Base-by-base conservation (phyloP, 2,329 filamentous ascomycete genomes). In the Pseudogymnoascus sp. region DNA sequence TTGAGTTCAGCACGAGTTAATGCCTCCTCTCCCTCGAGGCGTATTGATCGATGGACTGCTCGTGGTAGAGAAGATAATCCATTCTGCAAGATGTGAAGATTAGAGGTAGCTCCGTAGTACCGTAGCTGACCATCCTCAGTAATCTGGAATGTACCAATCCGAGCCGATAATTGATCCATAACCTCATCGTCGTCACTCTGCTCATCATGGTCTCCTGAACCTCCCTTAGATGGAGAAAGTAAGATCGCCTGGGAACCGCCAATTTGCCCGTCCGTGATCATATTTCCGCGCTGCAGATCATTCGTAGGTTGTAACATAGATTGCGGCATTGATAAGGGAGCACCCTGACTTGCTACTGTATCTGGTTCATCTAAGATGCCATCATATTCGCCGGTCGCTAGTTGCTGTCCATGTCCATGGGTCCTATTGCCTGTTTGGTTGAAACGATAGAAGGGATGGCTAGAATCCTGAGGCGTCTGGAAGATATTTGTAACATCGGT, bases 101-200 rank as follows among this genome's bases (percentile, higher is more conserved):
- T 66, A 42, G 44, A 60, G 4, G 65, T 66, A 37, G 65, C 61
- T 14, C 65, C 65, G 62, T 60, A 66, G 44, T 64, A 66, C 28
- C 65, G 65, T 23, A 64, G 28, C 50, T 66, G 63, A 21, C 65
- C 65, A 59, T 65, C 65, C 44, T 62, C 62, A n/a, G 63, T 60
- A 37, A 66, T 60, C 35, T 66, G 64, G 12, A 66, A 59, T 33
- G 37, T 25, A 10, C 65, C 65, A 42, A 66, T n/a, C 23, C 61
- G 61, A 42, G 56, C 37, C 2, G 63, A 59, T 37, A 65, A 59
- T 64, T 69, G 68, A 69, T 69, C 7, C 14, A 50, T 12, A 25
- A 50, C 44, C 21, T 50, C 44, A 50, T 50, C 44, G 44, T 50
- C 44, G 44, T 50, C 44, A 50, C 44, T 50, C 21, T 50, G 44